Conservation (phyloP, 2,329 filamentous ascomycete species). For the Chrysoporthe austroafricana region DNA sequence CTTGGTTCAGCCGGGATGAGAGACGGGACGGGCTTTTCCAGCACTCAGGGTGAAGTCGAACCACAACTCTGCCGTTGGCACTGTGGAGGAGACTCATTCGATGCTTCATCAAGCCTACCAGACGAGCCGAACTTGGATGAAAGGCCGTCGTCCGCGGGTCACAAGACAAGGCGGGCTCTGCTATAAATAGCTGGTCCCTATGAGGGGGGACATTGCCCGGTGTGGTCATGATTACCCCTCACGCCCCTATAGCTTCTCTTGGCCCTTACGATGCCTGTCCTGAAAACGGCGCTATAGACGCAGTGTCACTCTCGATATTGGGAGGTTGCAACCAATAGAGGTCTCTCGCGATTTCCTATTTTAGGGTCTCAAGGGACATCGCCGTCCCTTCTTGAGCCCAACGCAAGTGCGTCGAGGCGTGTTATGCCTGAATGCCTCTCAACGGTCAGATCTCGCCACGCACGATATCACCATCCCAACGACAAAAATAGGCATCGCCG, state of each 20-base stretch:
- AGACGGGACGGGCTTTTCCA: neutral
- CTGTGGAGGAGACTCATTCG: neutral
- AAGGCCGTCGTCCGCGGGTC: neutral
- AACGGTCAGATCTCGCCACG: neutral
- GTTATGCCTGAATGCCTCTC: neutral
- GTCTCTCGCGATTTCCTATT: conserved; percentile 9
- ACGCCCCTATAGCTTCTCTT: neutral
- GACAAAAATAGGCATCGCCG: neutral
- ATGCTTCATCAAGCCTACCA: neutral
- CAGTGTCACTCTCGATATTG: conserved; percentile 1
- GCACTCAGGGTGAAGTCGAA: neutral
- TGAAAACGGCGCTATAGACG: conserved; percentile 1
- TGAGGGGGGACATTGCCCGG: neutral
- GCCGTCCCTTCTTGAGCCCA: neutral
- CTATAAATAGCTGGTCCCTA: conserved; percentile 12
- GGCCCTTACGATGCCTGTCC: neutral
- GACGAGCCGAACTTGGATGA: neutral
- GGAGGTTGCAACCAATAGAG: conserved; percentile 2
- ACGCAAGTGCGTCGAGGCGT: neutral
- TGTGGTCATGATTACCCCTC: neutral
- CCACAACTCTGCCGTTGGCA: neutral
- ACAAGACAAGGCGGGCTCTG: neutral
- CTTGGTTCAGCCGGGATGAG: neutral
- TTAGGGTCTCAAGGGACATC: conserved; percentile 5
- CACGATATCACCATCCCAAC: too few species aligned